These are phyloP conservation scores for Bruguiera hainesii DNA, from an alignment of 441 rosid genomes.

Conservation along the genomic window DNA sequence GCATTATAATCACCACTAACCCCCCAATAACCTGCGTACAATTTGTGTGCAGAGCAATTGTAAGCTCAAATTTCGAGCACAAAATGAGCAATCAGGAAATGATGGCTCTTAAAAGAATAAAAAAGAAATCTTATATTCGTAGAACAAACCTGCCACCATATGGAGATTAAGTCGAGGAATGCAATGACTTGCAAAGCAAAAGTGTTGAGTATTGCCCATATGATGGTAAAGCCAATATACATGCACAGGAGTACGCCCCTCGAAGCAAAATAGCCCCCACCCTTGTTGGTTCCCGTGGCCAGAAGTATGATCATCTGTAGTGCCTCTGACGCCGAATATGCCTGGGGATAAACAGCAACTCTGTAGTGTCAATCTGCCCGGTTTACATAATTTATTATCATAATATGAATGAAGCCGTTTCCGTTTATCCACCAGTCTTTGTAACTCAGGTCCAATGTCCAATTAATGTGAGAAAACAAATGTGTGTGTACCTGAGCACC, in stretches of 20 bases:
- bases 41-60: neutral
- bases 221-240: slow-evolving; percentile 43
- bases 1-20: slow-evolving; percentile 48
- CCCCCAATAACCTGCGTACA: slow-evolving; percentile 52
- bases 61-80: no score
- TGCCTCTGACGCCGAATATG: slow-evolving; percentile 60
- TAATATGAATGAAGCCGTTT: no score
- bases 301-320: slow-evolving; percentile 55
- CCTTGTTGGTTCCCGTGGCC: slow-evolving; percentile 53
- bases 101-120: neutral
- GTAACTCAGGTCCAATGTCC: neutral
- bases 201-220: slow-evolving; percentile 64
- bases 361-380: no score
- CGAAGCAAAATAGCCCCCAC: slow-evolving; percentile 60
- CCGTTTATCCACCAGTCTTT: no score
- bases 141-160: slow-evolving; percentile 62
- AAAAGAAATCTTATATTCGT: neutral
- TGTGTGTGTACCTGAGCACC: slow-evolving; percentile 47
- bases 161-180: slow-evolving; percentile 46
- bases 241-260: slow-evolving; percentile 49
- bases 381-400: no score
- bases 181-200: slow-evolving; percentile 58
- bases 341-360: slow-evolving; percentile 26
- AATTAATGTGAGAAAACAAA: neutral
- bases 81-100: no score